A percentile compares a stretch with the other conserved stretches of the same genome.
Conservation (phyloP, 1,284 basidiomycete genomes). For the Lentinula novae-zelandiae region DNA sequence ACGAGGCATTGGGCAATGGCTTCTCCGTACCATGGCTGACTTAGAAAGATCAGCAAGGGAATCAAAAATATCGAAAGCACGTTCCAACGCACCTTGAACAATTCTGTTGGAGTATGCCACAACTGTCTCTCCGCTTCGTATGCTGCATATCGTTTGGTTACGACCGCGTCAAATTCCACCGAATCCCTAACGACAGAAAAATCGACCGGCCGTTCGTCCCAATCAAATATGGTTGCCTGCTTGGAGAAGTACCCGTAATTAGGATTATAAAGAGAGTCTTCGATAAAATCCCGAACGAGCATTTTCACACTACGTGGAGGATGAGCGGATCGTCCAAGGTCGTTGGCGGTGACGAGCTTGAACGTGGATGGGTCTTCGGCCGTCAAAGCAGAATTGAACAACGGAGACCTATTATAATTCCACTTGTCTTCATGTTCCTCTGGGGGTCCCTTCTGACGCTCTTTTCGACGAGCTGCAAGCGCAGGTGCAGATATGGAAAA, state of each 20-base stretch:
- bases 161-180: constrained; percentile 76
- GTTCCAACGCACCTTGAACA: constrained; percentile 82
- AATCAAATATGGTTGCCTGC: constrained; percentile 83
- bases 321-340: constrained; percentile 53
- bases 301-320: constrained; percentile 87
- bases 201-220: constrained; percentile 64
- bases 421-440: constrained; percentile 42
- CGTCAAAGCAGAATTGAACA: constrained; percentile 43
- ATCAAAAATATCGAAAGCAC: constrained; percentile 15
- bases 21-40: constrained; percentile 90
- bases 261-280: constrained; percentile 96
- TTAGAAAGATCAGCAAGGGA: neutral
- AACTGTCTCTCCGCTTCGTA: constrained; percentile 77
- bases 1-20: constrained; percentile 88
- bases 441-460: constrained; percentile 1
- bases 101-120: constrained; percentile 98
- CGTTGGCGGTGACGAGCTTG: constrained; percentile 71
- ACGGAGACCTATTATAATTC: constrained; percentile 65
- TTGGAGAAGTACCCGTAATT: constrained; percentile 97
- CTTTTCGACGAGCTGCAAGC: neutral
- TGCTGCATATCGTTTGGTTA: constrained; percentile 72
- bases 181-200: constrained; percentile 69
- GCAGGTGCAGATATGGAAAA: constrained; percentile 2
- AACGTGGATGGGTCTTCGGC: constrained; percentile 46
- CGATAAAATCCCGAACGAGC: constrained; percentile 95